Evolutionary conservation across 176 grass and related monocot genomes (phyloP), one percentile per base, ranked within the genome.

Genomic region (Pontederia crassipes): DNA sequence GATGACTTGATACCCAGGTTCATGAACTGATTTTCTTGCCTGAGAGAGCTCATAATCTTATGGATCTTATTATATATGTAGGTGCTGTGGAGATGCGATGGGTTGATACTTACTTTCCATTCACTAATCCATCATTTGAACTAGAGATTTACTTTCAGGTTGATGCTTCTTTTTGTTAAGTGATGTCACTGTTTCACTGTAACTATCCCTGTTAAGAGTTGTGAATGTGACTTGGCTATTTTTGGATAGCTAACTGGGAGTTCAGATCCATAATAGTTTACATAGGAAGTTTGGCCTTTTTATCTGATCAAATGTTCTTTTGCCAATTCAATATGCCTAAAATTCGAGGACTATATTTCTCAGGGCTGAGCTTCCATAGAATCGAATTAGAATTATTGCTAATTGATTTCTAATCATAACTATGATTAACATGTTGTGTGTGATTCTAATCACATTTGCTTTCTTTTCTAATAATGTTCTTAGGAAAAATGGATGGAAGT

Each of bases 71-170:
- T 85, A 48, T 83, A 40, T 7, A 40, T 40, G 28, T 56, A 97
- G 93, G 93, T 66, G 76, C 74, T 83, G 93, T 97, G 65, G 87
- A 97, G 46, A 97, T 97, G 93, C 81, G 87, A 45, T 97, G 93
- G 93, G 93, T 97, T 70, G 87, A 97, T 77, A 97, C 93, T 49
- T 92, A 91, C 74, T 97, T 97, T 72, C 93, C 93, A 5, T 97
- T 97, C 65, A 97, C 93, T 57, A 88, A 92, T 61, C 93, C 93
- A 46, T 97, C 93, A 59, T 97, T 91, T 12, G 93, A 97, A 52
- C 82, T 97, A 18, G 93, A 97, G 79, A 97, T 97, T 75, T 97
- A 82, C 83, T 97, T 97, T 61, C 84, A 97, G 93, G 92, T 91
- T 71, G 9, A 53, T 81, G 51, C 55, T 52, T 12, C 67, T 49